A percentile compares a stretch with the other conserved stretches of the same genome.
Evolutionary conservation across 2,329 filamentous ascomycete species (phyloP).

Genomic region (Venturia carpophila): DNA sequence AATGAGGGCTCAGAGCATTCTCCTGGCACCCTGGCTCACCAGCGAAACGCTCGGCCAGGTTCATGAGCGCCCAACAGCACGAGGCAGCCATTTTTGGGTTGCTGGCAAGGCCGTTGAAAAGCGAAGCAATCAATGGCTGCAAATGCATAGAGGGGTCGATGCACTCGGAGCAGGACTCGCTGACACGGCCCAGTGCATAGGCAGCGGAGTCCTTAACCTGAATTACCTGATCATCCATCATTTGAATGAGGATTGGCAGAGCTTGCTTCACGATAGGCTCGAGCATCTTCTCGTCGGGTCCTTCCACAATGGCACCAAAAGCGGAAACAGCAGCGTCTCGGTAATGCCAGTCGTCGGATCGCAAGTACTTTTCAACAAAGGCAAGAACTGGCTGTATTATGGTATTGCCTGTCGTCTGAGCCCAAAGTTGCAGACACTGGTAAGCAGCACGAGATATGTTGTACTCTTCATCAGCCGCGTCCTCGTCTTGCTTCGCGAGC

Average conservation of each 20-base stretch:
- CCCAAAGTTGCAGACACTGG: constrained; percentile 91
- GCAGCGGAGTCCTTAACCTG: constrained; percentile 95
- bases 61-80: constrained; percentile 99
- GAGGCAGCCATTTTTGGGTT: constrained; percentile 96
- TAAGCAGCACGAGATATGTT: constrained; percentile 92
- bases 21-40: constrained; percentile 70
- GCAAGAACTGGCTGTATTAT: constrained; percentile 79
- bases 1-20: constrained; percentile 84
- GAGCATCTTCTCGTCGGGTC: constrained; percentile 83
- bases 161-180: constrained; percentile 82
- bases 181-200: constrained; percentile 91
- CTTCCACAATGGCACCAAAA: constrained; percentile 98
- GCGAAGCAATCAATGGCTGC: constrained; percentile 72
- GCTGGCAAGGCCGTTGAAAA: constrained; percentile 84
- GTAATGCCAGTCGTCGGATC: constrained; percentile 86
- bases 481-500: constrained; percentile 95
- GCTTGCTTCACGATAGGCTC: constrained; percentile 95
- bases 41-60: constrained; percentile 89
- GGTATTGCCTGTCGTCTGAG: constrained; percentile 77
- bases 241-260: constrained; percentile 80
- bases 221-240: constrained; percentile 82
- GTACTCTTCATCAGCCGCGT: constrained; percentile 94
- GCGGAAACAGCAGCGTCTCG: constrained; percentile 94
- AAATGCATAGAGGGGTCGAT: constrained; percentile 82
- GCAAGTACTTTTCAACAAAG: constrained; percentile 88